These are phyloP conservation scores for Prunus armeniaca DNA, from an alignment of 306 rosid genomes.

Conservation along the genomic window DNA sequence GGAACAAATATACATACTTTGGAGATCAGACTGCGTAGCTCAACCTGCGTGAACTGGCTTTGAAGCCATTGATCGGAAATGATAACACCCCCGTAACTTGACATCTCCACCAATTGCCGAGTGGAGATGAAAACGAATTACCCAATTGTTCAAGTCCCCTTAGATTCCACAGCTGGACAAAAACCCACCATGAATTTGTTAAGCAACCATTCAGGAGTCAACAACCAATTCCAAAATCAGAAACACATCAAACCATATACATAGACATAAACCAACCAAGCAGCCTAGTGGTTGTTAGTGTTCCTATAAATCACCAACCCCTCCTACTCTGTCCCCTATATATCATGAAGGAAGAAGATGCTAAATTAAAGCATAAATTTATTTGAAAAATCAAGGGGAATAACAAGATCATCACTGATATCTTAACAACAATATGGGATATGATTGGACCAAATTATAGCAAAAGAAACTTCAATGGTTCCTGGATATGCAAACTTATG, in stretches of 20 bases:
- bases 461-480: background rate
- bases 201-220: slow-evolving; percentile 10
- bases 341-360: slow-evolving; percentile 20
- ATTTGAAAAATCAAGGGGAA: background rate
- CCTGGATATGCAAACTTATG: slow-evolving; percentile 7
- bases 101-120: slow-evolving; percentile 51
- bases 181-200: slow-evolving; percentile 9
- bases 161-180: slow-evolving; percentile 13
- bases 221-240: slow-evolving; percentile 27
- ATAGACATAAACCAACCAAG: slow-evolving; percentile 15
- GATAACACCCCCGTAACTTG: slow-evolving; percentile 73
- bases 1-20: slow-evolving; percentile 47
- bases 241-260: slow-evolving; percentile 7
- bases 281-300: slow-evolving; percentile 28
- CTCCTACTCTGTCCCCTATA: slow-evolving; percentile 32
- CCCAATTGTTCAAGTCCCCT: slow-evolving; percentile 18
- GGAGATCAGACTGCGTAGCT: slow-evolving; percentile 81
- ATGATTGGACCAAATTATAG: background rate
- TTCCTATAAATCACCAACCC: slow-evolving; percentile 32
- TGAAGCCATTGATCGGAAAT: slow-evolving; percentile 94
- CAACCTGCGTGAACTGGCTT: slow-evolving; percentile 90
- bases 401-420: background rate
- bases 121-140: slow-evolving; percentile 7
- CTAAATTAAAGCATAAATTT: slow-evolving; percentile 20
- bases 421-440: background rate